Evolutionary conservation across 2,329 filamentous ascomycete genomes (phyloP).

Genomic region (Pseudocercospora macadamiae): DNA sequence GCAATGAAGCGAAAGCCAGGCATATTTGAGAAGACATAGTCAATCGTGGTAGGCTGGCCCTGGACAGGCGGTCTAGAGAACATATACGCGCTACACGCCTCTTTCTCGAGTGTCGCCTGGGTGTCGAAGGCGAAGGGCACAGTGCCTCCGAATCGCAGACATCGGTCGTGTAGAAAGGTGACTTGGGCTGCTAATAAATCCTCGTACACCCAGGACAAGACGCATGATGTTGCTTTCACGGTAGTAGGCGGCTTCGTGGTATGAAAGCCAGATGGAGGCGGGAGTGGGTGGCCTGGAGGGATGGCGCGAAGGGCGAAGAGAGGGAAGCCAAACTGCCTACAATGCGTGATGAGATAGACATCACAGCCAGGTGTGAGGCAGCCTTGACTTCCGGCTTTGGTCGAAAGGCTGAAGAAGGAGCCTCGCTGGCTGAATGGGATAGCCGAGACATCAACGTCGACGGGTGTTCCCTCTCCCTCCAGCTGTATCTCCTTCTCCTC

Average conservation of each 20-base stretch:
- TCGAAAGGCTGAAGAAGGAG: neutral
- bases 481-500: too few relatives aligned
- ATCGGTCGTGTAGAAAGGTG: neutral
- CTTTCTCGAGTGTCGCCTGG: neutral
- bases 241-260: neutral
- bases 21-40: neutral
- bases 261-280: neutral
- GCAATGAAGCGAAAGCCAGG: neutral
- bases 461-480: neutral
- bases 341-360: constrained; percentile 1
- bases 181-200: neutral
- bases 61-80: neutral
- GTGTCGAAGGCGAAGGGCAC: neutral
- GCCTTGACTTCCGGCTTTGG: neutral
- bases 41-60: neutral
- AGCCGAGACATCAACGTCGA: neutral
- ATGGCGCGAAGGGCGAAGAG: neutral
- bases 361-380: neutral
- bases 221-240: neutral
- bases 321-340: neutral
- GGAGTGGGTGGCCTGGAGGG: neutral
- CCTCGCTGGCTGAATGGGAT: neutral
- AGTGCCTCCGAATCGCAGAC: neutral
- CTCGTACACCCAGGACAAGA: neutral
- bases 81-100: neutral